These are phyloP conservation scores for Panus rudis DNA, from an alignment of 768 basidiomycete genomes.

Conservation along the genomic window DNA sequence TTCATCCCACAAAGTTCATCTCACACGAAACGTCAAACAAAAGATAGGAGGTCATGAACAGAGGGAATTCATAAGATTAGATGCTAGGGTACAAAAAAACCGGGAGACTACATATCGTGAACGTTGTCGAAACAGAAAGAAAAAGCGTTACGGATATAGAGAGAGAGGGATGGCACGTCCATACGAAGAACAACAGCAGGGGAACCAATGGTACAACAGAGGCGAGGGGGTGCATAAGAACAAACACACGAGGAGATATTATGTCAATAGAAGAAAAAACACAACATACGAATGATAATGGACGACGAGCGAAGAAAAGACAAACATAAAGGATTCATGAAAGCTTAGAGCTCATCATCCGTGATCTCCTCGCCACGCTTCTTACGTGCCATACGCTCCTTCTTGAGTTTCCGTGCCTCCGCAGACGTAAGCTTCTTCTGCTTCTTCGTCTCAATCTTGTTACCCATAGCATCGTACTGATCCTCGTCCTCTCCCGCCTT, in stretches of 20 bases:
- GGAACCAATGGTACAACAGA: neutral
- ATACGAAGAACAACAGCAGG: neutral
- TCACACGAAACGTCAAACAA: neutral
- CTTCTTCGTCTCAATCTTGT: conserved; percentile 88
- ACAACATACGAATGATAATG: conserved; percentile 7
- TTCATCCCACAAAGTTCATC: no score
- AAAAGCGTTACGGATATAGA: neutral
- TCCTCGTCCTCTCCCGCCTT: conserved; percentile 86
- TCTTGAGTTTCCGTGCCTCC: conserved; percentile 90
- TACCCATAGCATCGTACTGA: conserved; percentile 95
- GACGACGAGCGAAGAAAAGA: conserved; percentile 4
- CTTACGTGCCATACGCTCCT: conserved; percentile 88
- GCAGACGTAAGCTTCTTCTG: conserved; percentile 75
- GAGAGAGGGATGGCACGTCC: neutral
- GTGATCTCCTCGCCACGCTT: conserved; percentile 77
- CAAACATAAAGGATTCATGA: conserved; percentile 1
- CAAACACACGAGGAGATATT: conserved; percentile 1
- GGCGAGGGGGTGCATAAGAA: neutral
- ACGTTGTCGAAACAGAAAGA: neutral
- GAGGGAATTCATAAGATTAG: neutral
- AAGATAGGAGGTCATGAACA: neutral
- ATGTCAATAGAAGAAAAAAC: conserved; percentile 3
- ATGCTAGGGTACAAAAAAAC: neutral
- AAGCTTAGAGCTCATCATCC: conserved; percentile 46
- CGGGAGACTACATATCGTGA: neutral